Conservation (phyloP, 768 basidiomycete genomes). For the Phlebiopsis gigantea region DNA sequence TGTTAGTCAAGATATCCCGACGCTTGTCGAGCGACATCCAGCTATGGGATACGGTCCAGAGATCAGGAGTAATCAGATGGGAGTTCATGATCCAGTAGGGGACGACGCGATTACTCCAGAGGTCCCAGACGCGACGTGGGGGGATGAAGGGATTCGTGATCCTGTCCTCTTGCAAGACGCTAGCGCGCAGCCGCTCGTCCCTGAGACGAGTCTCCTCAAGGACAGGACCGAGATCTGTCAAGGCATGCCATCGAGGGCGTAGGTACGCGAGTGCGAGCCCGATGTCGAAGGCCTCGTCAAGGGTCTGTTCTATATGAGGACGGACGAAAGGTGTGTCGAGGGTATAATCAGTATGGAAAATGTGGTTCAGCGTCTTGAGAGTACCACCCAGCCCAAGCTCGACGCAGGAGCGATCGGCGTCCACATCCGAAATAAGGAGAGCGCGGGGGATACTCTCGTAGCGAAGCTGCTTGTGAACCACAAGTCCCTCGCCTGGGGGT, state of each 20-base stretch:
- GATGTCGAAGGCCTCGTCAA: neutral
- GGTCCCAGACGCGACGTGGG: conserved; percentile 4
- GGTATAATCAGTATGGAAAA: neutral
- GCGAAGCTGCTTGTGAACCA: neutral
- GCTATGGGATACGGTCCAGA: conserved; percentile 1
- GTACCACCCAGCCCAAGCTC: neutral
- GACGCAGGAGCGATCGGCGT: neutral
- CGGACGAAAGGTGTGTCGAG: neutral
- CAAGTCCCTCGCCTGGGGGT: neutral
- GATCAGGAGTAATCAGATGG: neutral
- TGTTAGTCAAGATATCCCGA: neutral
- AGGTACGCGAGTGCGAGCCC: neutral
- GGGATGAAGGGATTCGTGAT: neutral
- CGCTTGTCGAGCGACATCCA: neutral
- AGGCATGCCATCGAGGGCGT: neutral
- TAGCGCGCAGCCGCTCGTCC: neutral
- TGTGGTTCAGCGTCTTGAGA: neutral
- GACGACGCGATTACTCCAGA: conserved; percentile 1
- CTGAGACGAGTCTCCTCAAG: neutral
- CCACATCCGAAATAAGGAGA: neutral
- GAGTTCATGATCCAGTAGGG: neutral
- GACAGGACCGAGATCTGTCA: neutral
- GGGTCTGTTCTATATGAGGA: no score
- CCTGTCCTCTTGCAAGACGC: no score
- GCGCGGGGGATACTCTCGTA: neutral